phyloP scores from a whole-genome alignment of 2,329 filamentous ascomycete species.

The Helminthosporium solani region DNA sequence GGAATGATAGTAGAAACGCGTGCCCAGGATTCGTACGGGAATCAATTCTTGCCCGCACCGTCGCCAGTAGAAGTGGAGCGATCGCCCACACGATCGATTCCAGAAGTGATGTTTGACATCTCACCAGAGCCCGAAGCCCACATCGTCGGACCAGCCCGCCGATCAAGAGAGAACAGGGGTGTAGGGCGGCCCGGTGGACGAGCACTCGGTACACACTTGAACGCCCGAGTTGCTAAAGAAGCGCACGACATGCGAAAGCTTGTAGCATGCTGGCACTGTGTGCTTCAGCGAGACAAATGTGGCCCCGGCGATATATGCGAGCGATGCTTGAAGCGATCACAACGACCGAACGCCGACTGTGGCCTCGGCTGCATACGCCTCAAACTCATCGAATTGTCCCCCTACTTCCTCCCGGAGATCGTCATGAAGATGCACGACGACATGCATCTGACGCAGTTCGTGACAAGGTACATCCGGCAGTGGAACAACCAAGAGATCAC shows the following conservation, averaged over 20 bases:
- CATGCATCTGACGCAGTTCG: conserved; percentile 44
- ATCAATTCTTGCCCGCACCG: conserved; percentile 8
- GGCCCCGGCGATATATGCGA: conserved; percentile 43
- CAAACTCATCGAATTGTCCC: conserved; percentile 47
- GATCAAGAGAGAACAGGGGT: conserved; percentile 22
- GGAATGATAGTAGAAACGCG: conserved; percentile 23
- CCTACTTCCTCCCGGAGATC: conserved; percentile 47
- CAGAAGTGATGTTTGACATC: conserved; percentile 22
- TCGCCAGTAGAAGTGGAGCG: conserved; percentile 7
- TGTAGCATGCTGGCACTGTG: conserved; percentile 52
- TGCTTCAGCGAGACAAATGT: conserved; percentile 51
- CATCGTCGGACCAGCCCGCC: conserved; percentile 1
- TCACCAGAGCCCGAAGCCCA: conserved; percentile 30
- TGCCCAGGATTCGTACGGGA: conserved; percentile 9
- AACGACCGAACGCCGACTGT: conserved; percentile 42
- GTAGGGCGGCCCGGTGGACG: conserved; percentile 38
- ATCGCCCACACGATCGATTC: conserved; percentile 11
- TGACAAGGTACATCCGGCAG: conserved; percentile 40
- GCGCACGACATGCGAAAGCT: conserved; percentile 49
- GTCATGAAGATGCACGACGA: conserved; percentile 47
- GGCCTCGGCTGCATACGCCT: conserved; percentile 49
- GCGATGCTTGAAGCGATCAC: conserved; percentile 42
- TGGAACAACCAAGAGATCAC: conserved; percentile 43
- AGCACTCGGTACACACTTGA: conserved; percentile 41
- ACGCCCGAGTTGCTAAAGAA: conserved; percentile 41